Percentiles rank a stretch among this genome's conserved stretches.
Conservation (phyloP, 805 yeast species). For the Yarrowia porcina region DNA sequence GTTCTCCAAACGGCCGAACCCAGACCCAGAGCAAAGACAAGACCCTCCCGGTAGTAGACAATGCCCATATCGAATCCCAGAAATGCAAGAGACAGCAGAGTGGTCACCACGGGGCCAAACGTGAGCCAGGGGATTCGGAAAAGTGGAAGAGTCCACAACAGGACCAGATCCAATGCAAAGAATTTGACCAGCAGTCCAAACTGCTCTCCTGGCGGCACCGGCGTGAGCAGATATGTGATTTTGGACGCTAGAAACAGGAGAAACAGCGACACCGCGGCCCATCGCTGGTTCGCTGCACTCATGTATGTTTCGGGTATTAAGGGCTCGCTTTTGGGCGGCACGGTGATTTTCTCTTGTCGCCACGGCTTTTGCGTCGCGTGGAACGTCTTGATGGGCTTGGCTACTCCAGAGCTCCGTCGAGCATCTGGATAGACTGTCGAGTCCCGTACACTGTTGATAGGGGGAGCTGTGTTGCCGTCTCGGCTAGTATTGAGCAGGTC, state of each 20-base stretch:
- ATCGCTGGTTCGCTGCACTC: conserved; percentile 75
- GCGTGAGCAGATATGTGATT: conserved; percentile 42
- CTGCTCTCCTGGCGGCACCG: not conserved
- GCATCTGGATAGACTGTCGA: not conserved
- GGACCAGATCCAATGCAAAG: conserved; percentile 65
- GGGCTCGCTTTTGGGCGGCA: conserved; percentile 30
- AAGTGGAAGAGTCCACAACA: conserved; percentile 66
- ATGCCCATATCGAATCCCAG: conserved; percentile 34
- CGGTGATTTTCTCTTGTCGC: conserved; percentile 7
- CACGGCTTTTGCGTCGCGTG: conserved; percentile 17
- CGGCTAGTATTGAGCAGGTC: not conserved
- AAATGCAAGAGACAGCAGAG: conserved; percentile 47
- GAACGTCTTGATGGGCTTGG: conserved; percentile 15
- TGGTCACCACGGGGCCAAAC: conserved; percentile 56
- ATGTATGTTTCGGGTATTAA: conserved; percentile 60
- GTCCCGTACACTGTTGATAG: not conserved
- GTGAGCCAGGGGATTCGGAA: conserved; percentile 72
- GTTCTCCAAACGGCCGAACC: conserved; percentile 31
- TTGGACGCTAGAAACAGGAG: conserved; percentile 82
- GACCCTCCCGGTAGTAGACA: conserved; percentile 18
- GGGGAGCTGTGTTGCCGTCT: conserved; percentile 13
- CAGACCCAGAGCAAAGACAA: conserved; percentile 29
- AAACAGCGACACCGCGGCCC: conserved; percentile 63
- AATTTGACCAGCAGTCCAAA: conserved; percentile 49
- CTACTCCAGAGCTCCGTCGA: not conserved